These are phyloP conservation scores for Laguncularia racemosa DNA, from an alignment of 345 rosid species.

Conservation along the genomic window DNA sequence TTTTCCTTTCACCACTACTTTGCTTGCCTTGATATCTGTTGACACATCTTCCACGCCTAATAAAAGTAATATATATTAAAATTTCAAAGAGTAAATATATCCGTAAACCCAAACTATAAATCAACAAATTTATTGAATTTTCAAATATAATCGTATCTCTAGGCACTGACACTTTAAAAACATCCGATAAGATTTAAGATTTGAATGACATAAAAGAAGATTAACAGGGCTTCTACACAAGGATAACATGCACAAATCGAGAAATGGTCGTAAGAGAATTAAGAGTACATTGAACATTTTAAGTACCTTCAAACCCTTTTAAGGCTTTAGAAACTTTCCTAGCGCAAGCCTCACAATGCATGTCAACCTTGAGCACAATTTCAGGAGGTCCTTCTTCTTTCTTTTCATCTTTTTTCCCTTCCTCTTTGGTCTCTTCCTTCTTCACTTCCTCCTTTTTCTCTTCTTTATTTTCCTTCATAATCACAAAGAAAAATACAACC, in stretches of 20 bases:
- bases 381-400: conserved; percentile 34
- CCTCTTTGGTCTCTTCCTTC: neutral
- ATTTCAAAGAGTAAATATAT: neutral
- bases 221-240: no score
- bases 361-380: conserved; percentile 68
- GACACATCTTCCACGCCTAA: conserved; percentile 60
- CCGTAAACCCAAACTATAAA: neutral
- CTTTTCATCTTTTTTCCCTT: conserved; percentile 8
- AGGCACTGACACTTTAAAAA: no score
- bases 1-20: conserved; percentile 76
- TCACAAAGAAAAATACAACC: neutral
- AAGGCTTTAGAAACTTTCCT: conserved; percentile 52
- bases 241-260: no score
- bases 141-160: no score
- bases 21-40: conserved; percentile 49
- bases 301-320: conserved; percentile 58
- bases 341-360: conserved; percentile 83
- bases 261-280: no score
- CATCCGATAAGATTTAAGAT: no score
- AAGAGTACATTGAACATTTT: neutral
- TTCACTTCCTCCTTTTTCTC: conserved; percentile 4
- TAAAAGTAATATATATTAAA: no score
- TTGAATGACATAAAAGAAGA: no score
- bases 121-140: neutral
- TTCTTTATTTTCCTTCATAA: conserved; percentile 8